Evolutionary conservation across 768 basidiomycete species (phyloP).

Genomic region (Psilocybe cyanescens): DNA sequence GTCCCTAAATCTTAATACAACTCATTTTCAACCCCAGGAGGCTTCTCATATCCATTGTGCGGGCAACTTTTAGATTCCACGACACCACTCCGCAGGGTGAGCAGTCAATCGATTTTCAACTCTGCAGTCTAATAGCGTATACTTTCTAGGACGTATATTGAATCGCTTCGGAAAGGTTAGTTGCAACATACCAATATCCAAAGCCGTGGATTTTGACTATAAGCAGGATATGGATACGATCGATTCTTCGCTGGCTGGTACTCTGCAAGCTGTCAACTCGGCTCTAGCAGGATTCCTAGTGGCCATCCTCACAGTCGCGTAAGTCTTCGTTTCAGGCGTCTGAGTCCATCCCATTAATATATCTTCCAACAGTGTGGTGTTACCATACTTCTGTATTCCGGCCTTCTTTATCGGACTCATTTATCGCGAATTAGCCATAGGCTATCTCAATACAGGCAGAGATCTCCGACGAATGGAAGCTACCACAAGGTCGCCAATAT

Average conservation of each 20-base stretch:
- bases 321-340: constrained; percentile 26
- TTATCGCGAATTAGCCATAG: constrained; percentile 71
- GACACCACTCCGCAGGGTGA: constrained; percentile 81
- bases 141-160: constrained; percentile 68
- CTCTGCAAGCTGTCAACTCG: constrained; percentile 76
- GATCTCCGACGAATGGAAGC: constrained; percentile 92
- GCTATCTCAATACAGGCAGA: constrained; percentile 79
- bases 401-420: constrained; percentile 72
- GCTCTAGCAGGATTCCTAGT: constrained; percentile 79
- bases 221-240: constrained; percentile 78
- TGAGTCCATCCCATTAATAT: constrained; percentile 4
- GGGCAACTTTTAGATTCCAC: constrained; percentile 85
- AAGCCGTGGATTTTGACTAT: background rate
- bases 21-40: constrained; percentile 33
- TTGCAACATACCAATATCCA: constrained; percentile 59
- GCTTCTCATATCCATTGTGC: constrained; percentile 69
- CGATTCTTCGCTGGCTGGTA: constrained; percentile 69
- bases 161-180: constrained; percentile 84
- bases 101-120: constrained; percentile 37
- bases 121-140: constrained; percentile 58
- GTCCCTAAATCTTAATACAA: too few relatives aligned
- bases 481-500: constrained; percentile 83
- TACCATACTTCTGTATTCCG: constrained; percentile 84
- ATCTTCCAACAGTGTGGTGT: constrained; percentile 52
- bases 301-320: constrained; percentile 75